Base-by-base conservation (phyloP, 2,329 filamentous ascomycete genomes). In the Microdochium trichocladiopsis region DNA sequence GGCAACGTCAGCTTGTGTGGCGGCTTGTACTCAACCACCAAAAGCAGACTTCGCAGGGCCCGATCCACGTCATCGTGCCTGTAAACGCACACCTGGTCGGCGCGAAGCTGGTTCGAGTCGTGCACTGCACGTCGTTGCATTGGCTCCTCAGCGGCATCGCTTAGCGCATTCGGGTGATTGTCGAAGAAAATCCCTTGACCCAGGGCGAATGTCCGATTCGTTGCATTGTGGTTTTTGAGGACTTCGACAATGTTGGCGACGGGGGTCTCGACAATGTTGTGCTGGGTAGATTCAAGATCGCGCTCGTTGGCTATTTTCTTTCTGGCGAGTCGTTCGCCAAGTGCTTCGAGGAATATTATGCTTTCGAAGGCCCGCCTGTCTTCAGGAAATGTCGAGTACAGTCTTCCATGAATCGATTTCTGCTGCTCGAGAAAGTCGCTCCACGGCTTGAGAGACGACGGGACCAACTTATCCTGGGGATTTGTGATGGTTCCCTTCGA, bases 1-100 rank as follows among this genome's bases (percentile, higher is more conserved):
- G 54, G 41, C 4, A 53, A 24, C 3, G 55, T 51, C 3, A 61
- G 47, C 49, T 61, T 61, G 45, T 61, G 57, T 12, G 58, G 57
- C 28, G 56, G 56, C 48, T 61, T 61, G 41, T 58, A 58, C 41
- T 61, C 56, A n/a, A 58, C 52, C 1, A 48, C 25, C 16, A 48
- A 48, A 25, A 21, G 5, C 45, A 48, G 22, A 21, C 45, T 48
- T 8, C 45, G 45, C 45, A n/a, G n/a, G n/a, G n/a, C n/a, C n/a
- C n/a, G n/a, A n/a, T n/a, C n/a, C n/a, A n/a, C n/a, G n/a, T n/a
- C n/a, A n/a, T n/a, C n/a, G n/a, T n/a, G n/a, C n/a, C n/a, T n/a
- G n/a, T n/a, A n/a, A n/a, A n/a, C n/a, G n/a, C n/a, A n/a, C n/a
- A n/a, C n/a, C n/a, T n/a, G n/a, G n/a, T n/a, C n/a, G n/a, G n/a